Evolutionary conservation across 1,139 yeast genomes (phyloP).

Genomic region (Suhomyces atakaporum): DNA sequence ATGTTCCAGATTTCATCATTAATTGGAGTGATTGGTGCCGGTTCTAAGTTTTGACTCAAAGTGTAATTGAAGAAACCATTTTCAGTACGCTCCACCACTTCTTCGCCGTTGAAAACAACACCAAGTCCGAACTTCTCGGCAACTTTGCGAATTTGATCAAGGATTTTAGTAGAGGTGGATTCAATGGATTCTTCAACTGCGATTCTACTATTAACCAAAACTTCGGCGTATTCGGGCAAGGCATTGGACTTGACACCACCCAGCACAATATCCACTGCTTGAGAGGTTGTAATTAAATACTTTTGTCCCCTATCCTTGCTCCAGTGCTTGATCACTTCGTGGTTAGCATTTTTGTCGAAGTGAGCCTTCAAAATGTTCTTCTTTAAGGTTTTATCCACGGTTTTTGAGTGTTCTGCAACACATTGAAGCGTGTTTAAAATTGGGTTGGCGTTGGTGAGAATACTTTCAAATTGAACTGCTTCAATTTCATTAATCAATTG

Average conservation of each 20-base stretch:
- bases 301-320: slow-evolving; percentile 24
- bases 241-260: slow-evolving; percentile 78
- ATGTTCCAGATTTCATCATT: slow-evolving; percentile 53
- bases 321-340: slow-evolving; percentile 40
- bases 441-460: slow-evolving; percentile 45
- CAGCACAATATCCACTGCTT: slow-evolving; percentile 65
- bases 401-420: slow-evolving; percentile 41
- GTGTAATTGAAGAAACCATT: slow-evolving; percentile 51
- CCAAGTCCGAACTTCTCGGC: slow-evolving; percentile 53
- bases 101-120: slow-evolving; percentile 38
- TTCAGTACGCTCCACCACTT: slow-evolving; percentile 28
- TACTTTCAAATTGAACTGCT: slow-evolving; percentile 33
- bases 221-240: slow-evolving; percentile 64
- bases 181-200: slow-evolving; percentile 51
- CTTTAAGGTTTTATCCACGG: slow-evolving; percentile 32
- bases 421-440: slow-evolving; percentile 44
- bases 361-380: slow-evolving; percentile 45
- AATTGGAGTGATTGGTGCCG: slow-evolving; percentile 60
- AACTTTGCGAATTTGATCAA: slow-evolving; percentile 36
- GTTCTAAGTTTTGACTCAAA: slow-evolving; percentile 42
- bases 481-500: slow-evolving; percentile 42
- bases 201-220: slow-evolving; percentile 60
- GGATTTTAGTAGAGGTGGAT: slow-evolving; percentile 40
- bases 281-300: slow-evolving; percentile 60
- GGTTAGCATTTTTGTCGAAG: slow-evolving; percentile 42